Base-by-base conservation (phyloP, 2,329 filamentous ascomycete genomes). In the Pestalotiopsis sp. region DNA sequence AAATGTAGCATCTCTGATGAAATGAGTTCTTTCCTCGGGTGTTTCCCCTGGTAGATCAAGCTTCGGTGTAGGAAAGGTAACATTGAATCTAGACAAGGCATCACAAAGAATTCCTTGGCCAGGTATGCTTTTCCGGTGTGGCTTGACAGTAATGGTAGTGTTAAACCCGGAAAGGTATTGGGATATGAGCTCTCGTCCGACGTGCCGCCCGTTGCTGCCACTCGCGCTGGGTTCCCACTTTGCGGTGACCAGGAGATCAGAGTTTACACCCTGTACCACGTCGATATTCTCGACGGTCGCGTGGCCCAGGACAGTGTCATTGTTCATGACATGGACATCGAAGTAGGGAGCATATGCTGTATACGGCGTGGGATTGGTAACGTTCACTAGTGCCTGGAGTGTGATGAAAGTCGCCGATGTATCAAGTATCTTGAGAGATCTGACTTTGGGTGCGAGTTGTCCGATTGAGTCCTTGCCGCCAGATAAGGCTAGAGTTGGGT, bases 311-410 rank as follows among this genome's bases (percentile, higher is more conserved):
- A 92, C 77, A 0, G 91, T 91, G 11, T 86, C 89, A 73, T 97
- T 94, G 73, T 89, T 89, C 38, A 92, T 78, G 56, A 98, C 81
- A 70, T 94, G 88, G 57, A 97, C 86, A 76, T 92, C 94, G 70
- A 93, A 80, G 70, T 89, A 95, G 1, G 95, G 95, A n/a, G 98
- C 84, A 2, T 83, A 84, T 3, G 94, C 94, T 4, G 92, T 90
- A 78, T 98, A 98, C 3, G 90, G 86, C 0, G 94, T 97, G 1
- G 95, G 94, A 75, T 99, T 99, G 3, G 93, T 97, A 69, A 97
- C 85, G 76, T 96, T 97, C 74, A 97, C 85, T 52, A 84, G 81
- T 14, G 92, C 92, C 74, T 89, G 84, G 44, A 98, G 81, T 22
- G 86, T 88, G 60, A 98, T 83, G 3, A 92, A 92, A 2, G 89